A percentile compares a stretch with the other conserved stretches of the same genome.
Conservation (phyloP, 176 grass and related monocot genomes). For the Poa pratensis region DNA sequence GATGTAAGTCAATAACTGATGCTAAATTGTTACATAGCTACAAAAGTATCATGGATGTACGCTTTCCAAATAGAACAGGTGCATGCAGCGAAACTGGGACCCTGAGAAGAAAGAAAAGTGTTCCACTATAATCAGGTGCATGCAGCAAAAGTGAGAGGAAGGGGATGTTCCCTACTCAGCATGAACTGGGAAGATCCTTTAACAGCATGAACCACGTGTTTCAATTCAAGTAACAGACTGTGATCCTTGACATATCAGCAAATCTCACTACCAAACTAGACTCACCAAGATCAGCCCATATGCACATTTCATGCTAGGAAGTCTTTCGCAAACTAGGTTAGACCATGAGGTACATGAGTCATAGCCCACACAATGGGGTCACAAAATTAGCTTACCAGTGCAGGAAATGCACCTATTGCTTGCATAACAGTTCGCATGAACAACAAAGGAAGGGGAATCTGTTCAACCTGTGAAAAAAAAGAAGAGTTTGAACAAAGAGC, state of each 20-base stretch:
- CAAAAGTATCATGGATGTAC: constrained; percentile 5
- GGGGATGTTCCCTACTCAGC: neutral
- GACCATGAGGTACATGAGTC: constrained; percentile 19
- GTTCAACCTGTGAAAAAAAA: constrained; percentile 77
- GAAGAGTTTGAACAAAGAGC: constrained; percentile 38
- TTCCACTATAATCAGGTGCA: constrained; percentile 10
- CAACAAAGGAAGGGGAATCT: constrained; percentile 95
- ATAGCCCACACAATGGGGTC: neutral
- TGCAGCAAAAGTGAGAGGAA: neutral
- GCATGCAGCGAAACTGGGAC: neutral
- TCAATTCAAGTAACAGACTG: neutral
- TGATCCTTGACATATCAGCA: neutral
- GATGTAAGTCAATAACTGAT: neutral
- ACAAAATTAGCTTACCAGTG: constrained; percentile 66
- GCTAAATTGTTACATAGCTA: neutral
- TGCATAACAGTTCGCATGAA: constrained; percentile 99
- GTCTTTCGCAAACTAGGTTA: constrained; percentile 19
- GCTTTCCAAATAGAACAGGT: neutral
- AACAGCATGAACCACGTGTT: neutral
- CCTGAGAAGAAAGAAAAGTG: neutral
- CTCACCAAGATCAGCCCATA: constrained; percentile 25
- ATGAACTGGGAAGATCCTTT: neutral
- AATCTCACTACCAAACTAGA: constrained; percentile 23
- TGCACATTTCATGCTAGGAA: constrained; percentile 30
- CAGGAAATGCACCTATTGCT: constrained; percentile 83